Evolutionary conservation across 441 rosid species (phyloP).

Genomic region (Gossypium davidsonii): DNA sequence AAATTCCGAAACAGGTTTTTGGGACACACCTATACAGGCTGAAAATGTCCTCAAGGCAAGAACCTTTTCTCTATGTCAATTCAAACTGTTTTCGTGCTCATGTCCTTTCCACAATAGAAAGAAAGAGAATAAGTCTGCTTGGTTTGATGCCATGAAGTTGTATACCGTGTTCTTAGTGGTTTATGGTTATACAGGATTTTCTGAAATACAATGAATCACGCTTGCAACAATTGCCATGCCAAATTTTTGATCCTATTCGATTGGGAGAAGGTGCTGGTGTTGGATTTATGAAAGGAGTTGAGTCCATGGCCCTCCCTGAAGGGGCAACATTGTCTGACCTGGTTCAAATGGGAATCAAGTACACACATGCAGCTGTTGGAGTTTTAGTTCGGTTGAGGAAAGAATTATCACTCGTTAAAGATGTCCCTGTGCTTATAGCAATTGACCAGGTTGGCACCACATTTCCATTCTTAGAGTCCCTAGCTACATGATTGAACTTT

Average conservation of each 20-base stretch:
- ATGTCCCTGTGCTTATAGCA: conserved; percentile 81
- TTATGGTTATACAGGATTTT: conserved; percentile 51
- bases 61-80: conserved; percentile 4
- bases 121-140: background rate
- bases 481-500: background rate
- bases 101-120: background rate
- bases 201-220: conserved; percentile 54
- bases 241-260: conserved; percentile 64
- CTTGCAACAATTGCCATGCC: conserved; percentile 59
- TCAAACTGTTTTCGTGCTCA: background rate
- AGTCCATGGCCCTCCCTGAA: conserved; percentile 55
- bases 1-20: conserved; percentile 71
- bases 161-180: conserved; percentile 12
- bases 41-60: conserved; percentile 78
- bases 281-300: conserved; percentile 76
- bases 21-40: conserved; percentile 93
- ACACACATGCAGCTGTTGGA: conserved; percentile 83
- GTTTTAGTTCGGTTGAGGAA: conserved; percentile 73
- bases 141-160: background rate
- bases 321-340: conserved; percentile 70
- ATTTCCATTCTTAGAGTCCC: background rate
- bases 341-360: conserved; percentile 72
- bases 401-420: conserved; percentile 83
- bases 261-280: conserved; percentile 93
- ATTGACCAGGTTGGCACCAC: conserved; percentile 73